Evolutionary conservation across 495 filamentous ascomycete species (phyloP).

Genomic region (Pyrenula massariospora): DNA sequence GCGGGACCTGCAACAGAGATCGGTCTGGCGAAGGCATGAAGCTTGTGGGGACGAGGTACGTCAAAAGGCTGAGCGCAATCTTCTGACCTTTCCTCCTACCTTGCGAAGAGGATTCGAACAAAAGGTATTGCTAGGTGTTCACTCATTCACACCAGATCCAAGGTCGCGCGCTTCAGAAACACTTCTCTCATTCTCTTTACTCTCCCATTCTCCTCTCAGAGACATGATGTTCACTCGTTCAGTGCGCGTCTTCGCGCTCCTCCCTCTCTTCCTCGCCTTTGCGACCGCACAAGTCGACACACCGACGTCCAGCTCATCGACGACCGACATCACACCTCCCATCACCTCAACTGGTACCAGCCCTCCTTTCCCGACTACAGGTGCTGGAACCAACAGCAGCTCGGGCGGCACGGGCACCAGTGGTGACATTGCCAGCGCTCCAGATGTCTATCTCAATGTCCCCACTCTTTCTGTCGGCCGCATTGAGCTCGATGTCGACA

Average conservation of each 20-base stretch:
- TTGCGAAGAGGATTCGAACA: neutral
- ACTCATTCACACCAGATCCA: neutral
- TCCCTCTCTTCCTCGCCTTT: slow-evolving; percentile 14
- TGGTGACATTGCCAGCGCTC: slow-evolving; percentile 15
- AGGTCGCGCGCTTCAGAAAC: neutral
- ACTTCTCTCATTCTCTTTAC: too few species aligned
- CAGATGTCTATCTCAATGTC: slow-evolving; percentile 42
- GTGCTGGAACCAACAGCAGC: slow-evolving; percentile 4
- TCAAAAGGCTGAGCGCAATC: neutral
- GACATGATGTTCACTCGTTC: neutral
- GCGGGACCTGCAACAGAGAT: neutral
- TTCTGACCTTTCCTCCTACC: neutral
- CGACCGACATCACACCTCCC: slow-evolving; percentile 4
- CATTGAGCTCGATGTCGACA: slow-evolving; percentile 44
- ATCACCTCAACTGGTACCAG: slow-evolving; percentile 7
- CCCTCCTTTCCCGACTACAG: slow-evolving; percentile 7
- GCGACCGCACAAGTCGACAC: slow-evolving; percentile 9
- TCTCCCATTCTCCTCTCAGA: neutral
- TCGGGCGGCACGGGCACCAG: slow-evolving; percentile 7
- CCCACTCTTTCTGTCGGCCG: slow-evolving; percentile 39
- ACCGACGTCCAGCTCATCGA: slow-evolving; percentile 5
- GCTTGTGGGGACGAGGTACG: neutral
- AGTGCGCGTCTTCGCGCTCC: slow-evolving; percentile 9
- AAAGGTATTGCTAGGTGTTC: too few species aligned
- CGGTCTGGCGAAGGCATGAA: neutral